Percentiles rank a stretch among this genome's conserved stretches.
These are phyloP conservation scores for Lachnellula cervina DNA, from an alignment of 2,329 filamentous ascomycete species.

Conservation along the genomic window DNA sequence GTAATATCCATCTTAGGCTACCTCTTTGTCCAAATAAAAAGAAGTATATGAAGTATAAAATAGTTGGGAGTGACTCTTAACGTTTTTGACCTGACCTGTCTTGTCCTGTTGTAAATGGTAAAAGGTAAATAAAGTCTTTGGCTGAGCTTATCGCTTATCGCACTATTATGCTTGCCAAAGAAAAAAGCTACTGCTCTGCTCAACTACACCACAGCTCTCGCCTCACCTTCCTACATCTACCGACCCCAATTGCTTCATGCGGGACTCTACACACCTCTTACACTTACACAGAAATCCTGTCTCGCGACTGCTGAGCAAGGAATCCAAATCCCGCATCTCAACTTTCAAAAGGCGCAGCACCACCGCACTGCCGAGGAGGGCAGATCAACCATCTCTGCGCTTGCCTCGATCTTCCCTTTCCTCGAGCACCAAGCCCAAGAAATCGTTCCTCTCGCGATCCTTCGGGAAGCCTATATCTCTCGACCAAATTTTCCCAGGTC, in stretches of 20 bases:
- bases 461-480: background rate
- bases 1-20: too few species aligned
- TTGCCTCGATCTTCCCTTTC: background rate
- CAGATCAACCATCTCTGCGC: too few species aligned
- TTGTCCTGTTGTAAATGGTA: too few species aligned
- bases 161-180: background rate
- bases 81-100: too few species aligned
- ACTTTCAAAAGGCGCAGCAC: background rate
- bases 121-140: too few species aligned
- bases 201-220: background rate
- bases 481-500: slow-evolving; percentile 11
- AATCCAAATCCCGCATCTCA: background rate
- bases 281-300: background rate
- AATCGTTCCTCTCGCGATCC: background rate
- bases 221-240: background rate
- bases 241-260: background rate
- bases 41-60: too few species aligned
- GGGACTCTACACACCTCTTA: background rate
- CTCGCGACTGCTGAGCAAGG: background rate
- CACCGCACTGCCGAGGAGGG: too few species aligned
- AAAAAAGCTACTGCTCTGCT: background rate
- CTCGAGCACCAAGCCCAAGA: background rate
- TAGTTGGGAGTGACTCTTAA: too few species aligned
- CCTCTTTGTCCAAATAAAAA: too few species aligned
- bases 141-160: too few species aligned